phyloP scores from a whole-genome alignment of 164 flowering plant species.

The Kingdonia uniflora region DNA sequence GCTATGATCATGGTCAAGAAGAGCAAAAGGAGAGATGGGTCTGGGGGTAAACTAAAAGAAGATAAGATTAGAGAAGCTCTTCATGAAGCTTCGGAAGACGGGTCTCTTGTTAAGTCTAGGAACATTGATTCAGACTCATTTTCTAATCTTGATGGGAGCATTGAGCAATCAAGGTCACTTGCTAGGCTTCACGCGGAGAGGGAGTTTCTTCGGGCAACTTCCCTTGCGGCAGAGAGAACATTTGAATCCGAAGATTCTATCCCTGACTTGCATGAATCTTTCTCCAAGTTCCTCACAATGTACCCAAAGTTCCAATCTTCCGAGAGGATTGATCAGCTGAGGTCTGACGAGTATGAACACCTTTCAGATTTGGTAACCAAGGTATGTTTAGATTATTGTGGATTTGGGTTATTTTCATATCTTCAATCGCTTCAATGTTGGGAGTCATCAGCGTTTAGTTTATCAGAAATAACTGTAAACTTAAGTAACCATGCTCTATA shows the following conservation, averaged over 20 bases:
- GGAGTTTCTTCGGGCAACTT: conserved; percentile 73
- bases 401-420: conserved; percentile 81
- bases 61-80: conserved; percentile 54
- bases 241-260: conserved; percentile 54
- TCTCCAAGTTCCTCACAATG: conserved; percentile 73
- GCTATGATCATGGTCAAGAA: conserved; percentile 39
- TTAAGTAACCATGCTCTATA: conserved; percentile 86
- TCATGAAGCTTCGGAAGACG: conserved; percentile 65
- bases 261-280: conserved; percentile 49
- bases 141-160: conserved; percentile 40
- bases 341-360: conserved; percentile 62
- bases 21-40: conserved; percentile 38
- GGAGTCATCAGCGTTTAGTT: conserved; percentile 81
- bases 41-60: conserved; percentile 37
- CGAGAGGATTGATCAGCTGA: conserved; percentile 74
- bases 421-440: conserved; percentile 65
- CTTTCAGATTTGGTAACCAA: conserved; percentile 35
- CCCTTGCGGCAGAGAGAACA: conserved; percentile 60
- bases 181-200: conserved; percentile 69
- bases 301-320: conserved; percentile 75
- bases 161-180: conserved; percentile 67
- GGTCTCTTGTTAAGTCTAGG: conserved; percentile 50
- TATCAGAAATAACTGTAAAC: conserved; percentile 84
- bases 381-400: conserved; percentile 97
- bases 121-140: conserved; percentile 40